Evolutionary conservation across 805 yeast species (phyloP), one percentile per base, ranked within the genome.

Genomic region (Barnettozyma populi): DNA sequence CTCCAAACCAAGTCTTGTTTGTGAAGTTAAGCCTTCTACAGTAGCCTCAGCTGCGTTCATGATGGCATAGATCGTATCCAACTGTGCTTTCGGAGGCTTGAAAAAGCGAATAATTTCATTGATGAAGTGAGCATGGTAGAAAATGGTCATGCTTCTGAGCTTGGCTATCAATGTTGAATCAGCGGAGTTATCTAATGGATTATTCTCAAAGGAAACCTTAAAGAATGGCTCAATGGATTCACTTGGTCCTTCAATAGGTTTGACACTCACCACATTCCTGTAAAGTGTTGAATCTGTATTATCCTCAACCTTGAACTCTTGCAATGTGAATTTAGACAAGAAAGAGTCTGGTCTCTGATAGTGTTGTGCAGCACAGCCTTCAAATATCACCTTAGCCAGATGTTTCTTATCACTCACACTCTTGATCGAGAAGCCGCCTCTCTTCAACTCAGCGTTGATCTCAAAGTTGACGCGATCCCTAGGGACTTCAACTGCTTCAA

Each of bases 11-110:
- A 94, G 75, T 58, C 97, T 73, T 0, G 98, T 94, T 62, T 90
- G 96, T 23, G 82, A 73, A 0, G 97, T 83, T 52, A 94, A 72
- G 2, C 95, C 97, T 59, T 90, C 97, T 49, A 94, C 85, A 0
- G 97, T 90, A 0, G 90, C 87, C 52, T 90, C 96, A 0, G 99
- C 99, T 1, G 97, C 98, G 64, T 80, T 84, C 79, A 94, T 79
- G 23, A 95, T 79, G 9, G 94, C 94, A 34, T 90, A 92, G 20
- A 94, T 80, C 0, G 97, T 90, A 59, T 90, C 96, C 47, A 82
- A 72, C 57, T 90, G 95, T 24, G 80, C 80, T 50, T 80, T 81
- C 19, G 97, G 96, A 1, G 97, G 96, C 42, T 77, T 81, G 72
- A 94, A 94, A 59, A 95, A 92, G 49, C 64, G 68, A 14, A 78